These are phyloP conservation scores for Paradendryphiella salina DNA, from an alignment of 2,329 filamentous ascomycete genomes.

Conservation along the genomic window DNA sequence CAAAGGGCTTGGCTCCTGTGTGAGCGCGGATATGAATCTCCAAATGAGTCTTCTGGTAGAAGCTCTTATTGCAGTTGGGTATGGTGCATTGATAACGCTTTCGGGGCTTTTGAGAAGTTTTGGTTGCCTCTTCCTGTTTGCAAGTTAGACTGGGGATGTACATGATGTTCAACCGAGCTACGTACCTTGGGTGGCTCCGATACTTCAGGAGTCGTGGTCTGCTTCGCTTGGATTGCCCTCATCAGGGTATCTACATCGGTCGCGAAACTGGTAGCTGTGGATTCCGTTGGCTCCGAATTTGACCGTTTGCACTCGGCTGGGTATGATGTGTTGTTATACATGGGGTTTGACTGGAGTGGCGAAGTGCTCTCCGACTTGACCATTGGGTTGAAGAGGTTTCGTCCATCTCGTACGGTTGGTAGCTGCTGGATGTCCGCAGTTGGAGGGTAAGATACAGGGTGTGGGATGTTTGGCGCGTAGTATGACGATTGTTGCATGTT, in stretches of 20 bases:
- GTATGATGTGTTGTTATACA: conserved; percentile 44
- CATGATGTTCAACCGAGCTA: neutral
- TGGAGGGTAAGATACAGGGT: conserved; percentile 34
- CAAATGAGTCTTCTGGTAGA: conserved; percentile 89
- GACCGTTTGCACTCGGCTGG: conserved; percentile 51
- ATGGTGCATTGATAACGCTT: conserved; percentile 76
- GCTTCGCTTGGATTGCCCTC: conserved; percentile 79
- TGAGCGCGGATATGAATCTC: conserved; percentile 88
- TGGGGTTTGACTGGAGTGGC: conserved; percentile 48
- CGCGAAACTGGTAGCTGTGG: conserved; percentile 64
- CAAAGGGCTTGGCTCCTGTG: conserved; percentile 87
- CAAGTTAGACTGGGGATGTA: conserved; percentile 2
- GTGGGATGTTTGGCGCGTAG: conserved; percentile 33
- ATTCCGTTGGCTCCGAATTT: conserved; percentile 49
- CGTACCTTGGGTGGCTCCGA: conserved; percentile 39
- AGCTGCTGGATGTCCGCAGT: conserved; percentile 28
- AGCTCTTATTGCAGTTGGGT: conserved; percentile 75
- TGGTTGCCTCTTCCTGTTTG: conserved; percentile 31
- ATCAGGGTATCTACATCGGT: conserved; percentile 86
- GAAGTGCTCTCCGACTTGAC: conserved; percentile 52
- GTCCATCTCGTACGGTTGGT: conserved; percentile 37
- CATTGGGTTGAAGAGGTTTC: conserved; percentile 37
- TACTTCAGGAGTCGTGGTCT: conserved; percentile 46
- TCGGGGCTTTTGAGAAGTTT: conserved; percentile 49
- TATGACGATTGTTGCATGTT: conserved; percentile 41